Evolutionary conservation across 768 basidiomycete genomes (phyloP).

Genomic region (Tulasnella calospora): DNA sequence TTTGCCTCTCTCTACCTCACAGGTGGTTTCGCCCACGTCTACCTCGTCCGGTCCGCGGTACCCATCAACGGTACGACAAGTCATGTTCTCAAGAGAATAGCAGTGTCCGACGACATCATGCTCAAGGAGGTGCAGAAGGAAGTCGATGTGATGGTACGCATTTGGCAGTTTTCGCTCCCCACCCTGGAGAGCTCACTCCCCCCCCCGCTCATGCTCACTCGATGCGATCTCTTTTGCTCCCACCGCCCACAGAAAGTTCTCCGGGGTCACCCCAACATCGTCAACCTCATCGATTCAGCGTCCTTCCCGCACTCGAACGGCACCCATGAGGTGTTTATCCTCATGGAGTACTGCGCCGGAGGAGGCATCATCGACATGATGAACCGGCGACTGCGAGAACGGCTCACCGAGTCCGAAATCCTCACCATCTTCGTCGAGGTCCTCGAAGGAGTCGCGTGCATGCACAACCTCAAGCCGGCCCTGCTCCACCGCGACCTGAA

Average conservation of each 20-base stretch:
- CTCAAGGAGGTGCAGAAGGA: constrained; percentile 93
- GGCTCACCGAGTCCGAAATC: constrained; percentile 92
- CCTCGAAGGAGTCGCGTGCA: constrained; percentile 92
- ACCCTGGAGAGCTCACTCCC: constrained; percentile 22
- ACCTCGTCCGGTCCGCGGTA: constrained; percentile 79
- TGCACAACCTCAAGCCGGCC: constrained; percentile 89
- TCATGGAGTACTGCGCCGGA: constrained; percentile 98
- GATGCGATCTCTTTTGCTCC: constrained; percentile 19
- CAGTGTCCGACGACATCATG: constrained; percentile 83
- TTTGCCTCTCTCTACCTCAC: not conserved
- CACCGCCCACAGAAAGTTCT: constrained; percentile 62
- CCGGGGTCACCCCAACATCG: constrained; percentile 90
- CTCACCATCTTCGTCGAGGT: constrained; percentile 97
- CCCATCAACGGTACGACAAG: constrained; percentile 88
- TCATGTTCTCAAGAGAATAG: constrained; percentile 96
- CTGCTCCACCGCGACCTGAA: constrained; percentile 96
- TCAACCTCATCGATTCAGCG: constrained; percentile 91
- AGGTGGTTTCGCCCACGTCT: constrained; percentile 99
- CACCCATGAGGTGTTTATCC: constrained; percentile 90
- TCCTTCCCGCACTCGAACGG: constrained; percentile 81
- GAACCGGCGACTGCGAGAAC: constrained; percentile 91
- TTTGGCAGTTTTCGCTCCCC: not conserved
- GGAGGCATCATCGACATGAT: constrained; percentile 99
- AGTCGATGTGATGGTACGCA: constrained; percentile 92
- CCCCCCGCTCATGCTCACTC: not conserved